Conservation (phyloP, 208 protist genomes). For the Borovskyia barvae region DNA sequence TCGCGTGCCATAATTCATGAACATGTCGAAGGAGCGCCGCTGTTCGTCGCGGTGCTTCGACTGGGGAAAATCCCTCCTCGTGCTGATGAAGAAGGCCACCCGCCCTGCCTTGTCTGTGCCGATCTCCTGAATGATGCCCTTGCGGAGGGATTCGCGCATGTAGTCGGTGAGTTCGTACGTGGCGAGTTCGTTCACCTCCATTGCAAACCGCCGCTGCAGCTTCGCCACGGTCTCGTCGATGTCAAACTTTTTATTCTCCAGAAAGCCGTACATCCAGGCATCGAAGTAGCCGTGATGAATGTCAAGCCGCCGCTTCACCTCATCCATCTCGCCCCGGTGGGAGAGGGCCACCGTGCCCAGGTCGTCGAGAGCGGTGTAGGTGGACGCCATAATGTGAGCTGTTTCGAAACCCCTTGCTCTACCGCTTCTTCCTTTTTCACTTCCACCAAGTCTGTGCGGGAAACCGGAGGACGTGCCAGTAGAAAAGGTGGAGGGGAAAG, state of each 20-base stretch:
- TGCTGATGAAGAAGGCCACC: conserved; percentile 45
- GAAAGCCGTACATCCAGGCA: conserved; percentile 73
- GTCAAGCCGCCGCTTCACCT: conserved; percentile 49
- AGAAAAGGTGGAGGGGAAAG: too few relatives aligned
- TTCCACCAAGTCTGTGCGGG: too few relatives aligned
- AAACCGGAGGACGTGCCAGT: too few relatives aligned
- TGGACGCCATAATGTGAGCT: conserved; percentile 26
- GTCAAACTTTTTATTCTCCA: conserved; percentile 82
- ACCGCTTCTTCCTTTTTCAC: too few relatives aligned
- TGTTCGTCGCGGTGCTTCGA: conserved; percentile 39
- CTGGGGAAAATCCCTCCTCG: conserved; percentile 41
- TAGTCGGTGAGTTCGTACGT: conserved; percentile 54
- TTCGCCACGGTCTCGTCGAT: conserved; percentile 69
- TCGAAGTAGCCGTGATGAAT: conserved; percentile 57
- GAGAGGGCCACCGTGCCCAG: conserved; percentile 48
- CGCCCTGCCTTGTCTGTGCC: conserved; percentile 61
- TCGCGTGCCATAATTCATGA: conserved; percentile 63
- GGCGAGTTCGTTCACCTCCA: conserved; percentile 61
- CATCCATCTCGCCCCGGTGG: conserved; percentile 53
- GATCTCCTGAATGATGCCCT: conserved; percentile 62
- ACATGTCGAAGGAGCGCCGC: conserved; percentile 62
- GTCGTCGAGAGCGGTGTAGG: conserved; percentile 46
- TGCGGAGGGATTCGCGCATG: conserved; percentile 47
- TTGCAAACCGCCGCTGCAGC: conserved; percentile 53
- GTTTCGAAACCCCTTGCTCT: too few relatives aligned